Percentiles rank a stretch among this genome's conserved stretches.
These are phyloP conservation scores for Amanita fuliginea DNA, from an alignment of 768 basidiomycete genomes.

Conservation along the genomic window DNA sequence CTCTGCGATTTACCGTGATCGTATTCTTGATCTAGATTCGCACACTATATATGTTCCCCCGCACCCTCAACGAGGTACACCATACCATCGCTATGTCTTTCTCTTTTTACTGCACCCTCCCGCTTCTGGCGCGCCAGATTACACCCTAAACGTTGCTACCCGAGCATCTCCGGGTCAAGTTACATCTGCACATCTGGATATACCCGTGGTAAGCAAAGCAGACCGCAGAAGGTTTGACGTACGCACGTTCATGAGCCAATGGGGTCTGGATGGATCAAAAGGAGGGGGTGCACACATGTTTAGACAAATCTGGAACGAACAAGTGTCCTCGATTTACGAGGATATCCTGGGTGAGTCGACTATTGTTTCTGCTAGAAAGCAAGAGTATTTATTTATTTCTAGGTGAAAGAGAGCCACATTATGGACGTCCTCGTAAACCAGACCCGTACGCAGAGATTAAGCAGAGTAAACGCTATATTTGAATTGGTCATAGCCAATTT, in stretches of 20 bases:
- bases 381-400: conserved; percentile 6
- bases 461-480: conserved; percentile 35
- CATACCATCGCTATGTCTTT: conserved; percentile 82
- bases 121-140: conserved; percentile 17
- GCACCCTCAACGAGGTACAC: conserved; percentile 82
- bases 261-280: conserved; percentile 38
- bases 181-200: conserved; percentile 28
- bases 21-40: conserved; percentile 30
- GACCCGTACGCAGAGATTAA: conserved; percentile 49
- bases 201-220: conserved; percentile 33
- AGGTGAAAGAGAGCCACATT: conserved; percentile 43
- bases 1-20: conserved; percentile 38
- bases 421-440: conserved; percentile 37
- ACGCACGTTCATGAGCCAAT: conserved; percentile 45
- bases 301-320: conserved; percentile 64
- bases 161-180: conserved; percentile 19
- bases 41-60: conserved; percentile 82
- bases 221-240: conserved; percentile 55
- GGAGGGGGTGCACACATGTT: conserved; percentile 81
- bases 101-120: conserved; percentile 63
- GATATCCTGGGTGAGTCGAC: conserved; percentile 53
- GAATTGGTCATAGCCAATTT: conserved; percentile 6
- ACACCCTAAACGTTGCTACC: conserved; percentile 23
- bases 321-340: conserved; percentile 52
- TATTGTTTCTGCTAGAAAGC: conserved; percentile 5